Percentiles rank a stretch among this genome's conserved stretches.
phyloP scores from a whole-genome alignment of 345 rosid genomes.

The Rhizophora apiculata region DNA sequence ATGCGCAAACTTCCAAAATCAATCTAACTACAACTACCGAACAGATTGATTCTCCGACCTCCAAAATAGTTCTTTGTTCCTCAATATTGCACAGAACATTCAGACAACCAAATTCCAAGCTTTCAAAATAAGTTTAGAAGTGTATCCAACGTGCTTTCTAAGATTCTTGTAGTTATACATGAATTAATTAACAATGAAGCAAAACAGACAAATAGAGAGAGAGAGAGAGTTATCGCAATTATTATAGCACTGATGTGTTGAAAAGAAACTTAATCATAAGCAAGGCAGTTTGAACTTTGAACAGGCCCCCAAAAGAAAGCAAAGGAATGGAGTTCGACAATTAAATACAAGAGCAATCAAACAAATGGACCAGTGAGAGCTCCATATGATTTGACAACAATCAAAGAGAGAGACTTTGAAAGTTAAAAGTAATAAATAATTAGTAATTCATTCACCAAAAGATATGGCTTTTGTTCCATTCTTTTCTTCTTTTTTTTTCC shows the following conservation, averaged over 20 bases:
- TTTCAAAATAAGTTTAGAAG: slow-evolving; percentile 17
- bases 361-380: slow-evolving; percentile 23
- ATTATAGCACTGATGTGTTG: slow-evolving; percentile 25
- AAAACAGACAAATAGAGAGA: neutral
- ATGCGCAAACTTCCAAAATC: slow-evolving; percentile 17
- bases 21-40: slow-evolving; percentile 18
- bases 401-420: slow-evolving; percentile 39
- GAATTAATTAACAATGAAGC: slow-evolving; percentile 22
- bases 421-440: slow-evolving; percentile 8
- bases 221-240: slow-evolving; percentile 27
- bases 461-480: slow-evolving; percentile 12
- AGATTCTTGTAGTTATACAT: slow-evolving; percentile 43
- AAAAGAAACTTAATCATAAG: slow-evolving; percentile 33
- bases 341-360: slow-evolving; percentile 29
- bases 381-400: slow-evolving; percentile 29
- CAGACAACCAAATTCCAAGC: slow-evolving; percentile 10
- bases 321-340: slow-evolving; percentile 36
- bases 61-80: neutral
- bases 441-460: slow-evolving; percentile 13
- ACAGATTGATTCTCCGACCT: slow-evolving; percentile 11
- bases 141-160: slow-evolving; percentile 34
- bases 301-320: slow-evolving; percentile 28
- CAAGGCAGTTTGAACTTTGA: slow-evolving; percentile 37
- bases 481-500: slow-evolving; percentile 9
- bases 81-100: neutral